phyloP scores from a whole-genome alignment of 805 yeast species.

The Jamesozyma piceae region DNA sequence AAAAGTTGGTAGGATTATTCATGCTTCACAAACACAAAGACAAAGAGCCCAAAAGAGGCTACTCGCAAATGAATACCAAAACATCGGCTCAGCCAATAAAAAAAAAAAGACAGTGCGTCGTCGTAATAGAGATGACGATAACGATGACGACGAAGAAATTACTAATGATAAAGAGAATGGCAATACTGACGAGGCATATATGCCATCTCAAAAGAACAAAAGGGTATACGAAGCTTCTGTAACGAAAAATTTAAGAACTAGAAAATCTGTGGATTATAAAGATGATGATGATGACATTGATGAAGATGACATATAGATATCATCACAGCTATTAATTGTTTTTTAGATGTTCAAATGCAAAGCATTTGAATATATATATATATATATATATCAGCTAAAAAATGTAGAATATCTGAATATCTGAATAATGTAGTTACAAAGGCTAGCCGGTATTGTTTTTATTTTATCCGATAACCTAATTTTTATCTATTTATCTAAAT shows the following conservation, averaged over 20 bases:
- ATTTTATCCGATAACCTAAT: too few species aligned
- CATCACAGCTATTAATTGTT: too few species aligned
- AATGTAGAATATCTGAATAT: too few species aligned
- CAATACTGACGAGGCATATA: conserved; percentile 17
- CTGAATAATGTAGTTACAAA: too few species aligned
- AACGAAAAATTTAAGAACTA: conserved; percentile 33
- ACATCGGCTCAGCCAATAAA: conserved; percentile 7
- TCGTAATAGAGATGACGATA: conserved; percentile 5
- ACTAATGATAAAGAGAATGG: conserved; percentile 12
- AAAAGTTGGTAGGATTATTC: conserved; percentile 26
- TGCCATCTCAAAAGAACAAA: conserved; percentile 8
- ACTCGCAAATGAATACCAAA: conserved; percentile 16
- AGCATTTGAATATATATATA: too few species aligned
- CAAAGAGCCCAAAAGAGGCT: conserved; percentile 25
- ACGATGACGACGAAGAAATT: conserved; percentile 14
- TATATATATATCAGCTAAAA: too few species aligned
- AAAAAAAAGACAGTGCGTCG: conserved; percentile 1
- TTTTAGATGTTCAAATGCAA: too few species aligned
- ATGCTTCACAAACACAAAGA: conserved; percentile 25
- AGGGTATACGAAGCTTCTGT: conserved; percentile 12
- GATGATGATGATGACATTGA: conserved; percentile 30
- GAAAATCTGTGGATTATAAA: conserved; percentile 30
- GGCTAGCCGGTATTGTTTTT: too few species aligned
- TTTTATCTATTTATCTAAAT: conserved; percentile 12
- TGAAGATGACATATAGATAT: neutral